phyloP scores from a whole-genome alignment of 2,329 filamentous ascomycete species.

The Fusarium phyllophilum region DNA sequence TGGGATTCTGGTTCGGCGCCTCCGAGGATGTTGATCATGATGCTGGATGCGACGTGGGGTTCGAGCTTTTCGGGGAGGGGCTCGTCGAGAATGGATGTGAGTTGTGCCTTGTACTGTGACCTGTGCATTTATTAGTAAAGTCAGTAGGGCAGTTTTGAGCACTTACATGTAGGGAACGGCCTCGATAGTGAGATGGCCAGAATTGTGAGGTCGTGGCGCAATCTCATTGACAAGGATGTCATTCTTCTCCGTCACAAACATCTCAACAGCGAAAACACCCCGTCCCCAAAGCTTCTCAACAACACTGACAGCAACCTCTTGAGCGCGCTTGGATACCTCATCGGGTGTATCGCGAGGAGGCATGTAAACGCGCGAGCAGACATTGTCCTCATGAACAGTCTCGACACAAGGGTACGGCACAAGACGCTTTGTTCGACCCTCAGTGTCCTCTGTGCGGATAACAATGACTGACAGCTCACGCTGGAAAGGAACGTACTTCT shows the following conservation, averaged over 20 bases:
- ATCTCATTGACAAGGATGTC: constrained; percentile 86
- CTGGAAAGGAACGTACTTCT: constrained; percentile 87
- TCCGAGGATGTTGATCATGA: constrained; percentile 85
- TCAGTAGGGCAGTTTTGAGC: accelerated
- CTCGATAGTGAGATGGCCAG: constrained; percentile 95
- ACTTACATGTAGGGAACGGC: constrained; percentile 74
- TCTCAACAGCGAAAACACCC: constrained; percentile 95
- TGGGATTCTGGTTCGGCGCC: constrained; percentile 74
- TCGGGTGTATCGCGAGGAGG: constrained; percentile 84
- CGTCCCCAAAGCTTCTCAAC: constrained; percentile 84
- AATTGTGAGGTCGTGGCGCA: constrained; percentile 85
- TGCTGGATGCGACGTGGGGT: constrained; percentile 69
- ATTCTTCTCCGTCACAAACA: constrained; percentile 84
- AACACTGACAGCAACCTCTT: constrained; percentile 55
- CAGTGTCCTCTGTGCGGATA: constrained; percentile 81
- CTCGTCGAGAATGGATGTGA: constrained; percentile 80
- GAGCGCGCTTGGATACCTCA: constrained; percentile 73
- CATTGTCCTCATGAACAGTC: constrained; percentile 93
- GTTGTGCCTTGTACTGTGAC: constrained; percentile 92
- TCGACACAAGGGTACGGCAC: constrained; percentile 90
- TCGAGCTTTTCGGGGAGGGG: constrained; percentile 65
- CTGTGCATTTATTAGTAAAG: background rate
- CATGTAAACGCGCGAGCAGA: constrained; percentile 92
- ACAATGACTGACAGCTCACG: constrained; percentile 96
- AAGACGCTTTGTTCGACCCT: constrained; percentile 59